Conservation (phyloP, 2,329 filamentous ascomycete species). For the Ophiocordyceps camponoti-saundersi region DNA sequence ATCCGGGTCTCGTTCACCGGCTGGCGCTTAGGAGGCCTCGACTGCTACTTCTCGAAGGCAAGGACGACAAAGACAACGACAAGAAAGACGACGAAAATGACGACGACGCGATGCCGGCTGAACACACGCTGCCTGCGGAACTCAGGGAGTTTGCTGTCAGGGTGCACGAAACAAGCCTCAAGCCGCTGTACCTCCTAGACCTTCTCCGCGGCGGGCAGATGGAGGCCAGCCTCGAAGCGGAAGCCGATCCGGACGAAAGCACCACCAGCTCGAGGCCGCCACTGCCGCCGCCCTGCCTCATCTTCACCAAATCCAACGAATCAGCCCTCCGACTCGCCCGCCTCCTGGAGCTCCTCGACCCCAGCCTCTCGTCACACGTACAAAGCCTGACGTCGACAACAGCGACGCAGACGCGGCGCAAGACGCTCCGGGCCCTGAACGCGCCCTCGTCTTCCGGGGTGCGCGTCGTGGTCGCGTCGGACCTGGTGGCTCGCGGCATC, state of each 20-base stretch:
- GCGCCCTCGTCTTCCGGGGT: conserved; percentile 45
- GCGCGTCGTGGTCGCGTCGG: conserved; percentile 72
- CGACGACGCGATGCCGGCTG: conserved; percentile 18
- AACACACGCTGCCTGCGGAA: conserved; percentile 40
- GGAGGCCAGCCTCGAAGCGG: conserved; percentile 6
- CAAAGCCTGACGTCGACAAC: conserved; percentile 64
- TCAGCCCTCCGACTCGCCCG: conserved; percentile 72
- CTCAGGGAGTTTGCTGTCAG: conserved; percentile 51
- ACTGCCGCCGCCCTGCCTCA: conserved; percentile 36
- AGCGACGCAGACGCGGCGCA: conserved; percentile 52
- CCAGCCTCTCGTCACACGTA: conserved; percentile 36
- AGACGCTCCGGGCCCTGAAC: conserved; percentile 47
- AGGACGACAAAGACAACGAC: conserved; percentile 10
- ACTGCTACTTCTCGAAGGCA: conserved; percentile 56
- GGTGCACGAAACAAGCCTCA: conserved; percentile 51
- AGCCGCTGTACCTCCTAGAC: conserved; percentile 72
- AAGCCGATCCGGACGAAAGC: conserved; percentile 5
- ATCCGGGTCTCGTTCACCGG: conserved; percentile 62
- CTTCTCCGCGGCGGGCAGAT: conserved; percentile 46
- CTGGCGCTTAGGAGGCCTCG: conserved; percentile 58
- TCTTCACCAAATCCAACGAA: conserved; percentile 88
- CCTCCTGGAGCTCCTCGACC: conserved; percentile 52
- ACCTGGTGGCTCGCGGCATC: conserved; percentile 82
- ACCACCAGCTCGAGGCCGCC: conserved; percentile 4
- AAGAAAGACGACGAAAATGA: neutral